Evolutionary conservation across 441 rosid genomes (phyloP), one percentile per base, ranked within the genome.

Genomic region (Lagerstroemia fauriei): DNA sequence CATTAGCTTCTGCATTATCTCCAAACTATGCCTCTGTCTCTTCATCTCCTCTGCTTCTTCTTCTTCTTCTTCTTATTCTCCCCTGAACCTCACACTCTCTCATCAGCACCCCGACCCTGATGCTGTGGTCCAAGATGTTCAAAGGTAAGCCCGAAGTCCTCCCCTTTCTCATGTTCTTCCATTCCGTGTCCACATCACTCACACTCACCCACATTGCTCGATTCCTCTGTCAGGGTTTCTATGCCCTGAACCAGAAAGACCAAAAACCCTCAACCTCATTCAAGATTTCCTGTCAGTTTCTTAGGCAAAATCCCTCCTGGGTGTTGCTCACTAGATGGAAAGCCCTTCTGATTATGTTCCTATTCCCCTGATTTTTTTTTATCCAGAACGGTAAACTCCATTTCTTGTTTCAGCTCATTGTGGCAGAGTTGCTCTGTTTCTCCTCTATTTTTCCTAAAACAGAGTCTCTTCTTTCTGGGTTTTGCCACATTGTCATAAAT

Each of bases 41-140:
- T 65, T 85, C 76, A 71, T 61, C 71, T 18, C 73, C 24, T 10
- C 13, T 17, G 34, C 76, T 72, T 70, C 74, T 70, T 72, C 44
- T 38, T 71, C 76, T 47, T 46, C 76, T 34, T 41, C 75, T 72
- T 14, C 82, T 44, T 63, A 85, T 44, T 63, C 85, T 73, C 31
- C 90, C 22, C 69, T 84, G 75, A 95, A 93, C 87, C 91, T 92
- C 85, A 90, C 92, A 81, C 93, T 92, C 78, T 92, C 91, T n/a
- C 99, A 96, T 85, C 98, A 93, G 74, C 98, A 95, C 44, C 95
- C 96, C 29, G 87, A 88, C 84, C 99, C 99, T 59, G 98, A 93
- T 24, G 88, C 87, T 71, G 93, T 96, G 87, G 95, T 84, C 78
- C 89, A 82, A 76, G 94, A 95, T 83, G 92, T 96, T 29, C 87